These are phyloP conservation scores for Pseudocercospora vitis DNA, from an alignment of 2,329 filamentous ascomycete species.

Conservation along the genomic window DNA sequence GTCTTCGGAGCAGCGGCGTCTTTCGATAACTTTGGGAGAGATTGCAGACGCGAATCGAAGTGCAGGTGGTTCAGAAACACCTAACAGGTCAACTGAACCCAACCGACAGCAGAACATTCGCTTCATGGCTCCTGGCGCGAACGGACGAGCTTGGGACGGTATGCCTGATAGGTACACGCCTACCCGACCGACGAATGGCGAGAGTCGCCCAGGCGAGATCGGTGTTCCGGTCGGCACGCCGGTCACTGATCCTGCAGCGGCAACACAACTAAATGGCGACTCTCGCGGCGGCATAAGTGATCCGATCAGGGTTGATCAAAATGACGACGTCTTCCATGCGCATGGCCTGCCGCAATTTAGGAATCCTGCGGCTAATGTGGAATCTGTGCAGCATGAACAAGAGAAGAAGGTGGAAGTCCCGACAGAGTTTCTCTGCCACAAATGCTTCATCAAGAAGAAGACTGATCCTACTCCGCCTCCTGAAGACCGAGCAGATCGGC, in stretches of 20 bases:
- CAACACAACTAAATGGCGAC: constrained; percentile 21
- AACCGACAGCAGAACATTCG: constrained; percentile 23
- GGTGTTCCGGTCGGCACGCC: constrained; percentile 12
- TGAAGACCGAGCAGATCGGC: constrained; percentile 29
- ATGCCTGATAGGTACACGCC: constrained; percentile 30
- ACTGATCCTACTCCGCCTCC: constrained; percentile 41
- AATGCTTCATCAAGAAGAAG: constrained; percentile 50
- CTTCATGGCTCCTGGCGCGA: constrained; percentile 34
- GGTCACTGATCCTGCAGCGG: constrained; percentile 11
- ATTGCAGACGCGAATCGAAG: constrained; percentile 25
- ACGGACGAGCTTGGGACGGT: constrained; percentile 34
- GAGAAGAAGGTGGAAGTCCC: constrained; percentile 16
- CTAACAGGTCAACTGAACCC: background rate
- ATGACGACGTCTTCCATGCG: constrained; percentile 30
- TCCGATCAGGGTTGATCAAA: constrained; percentile 15
- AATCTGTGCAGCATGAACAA: constrained; percentile 20
- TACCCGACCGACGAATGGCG: constrained; percentile 13
- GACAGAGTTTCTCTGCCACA: constrained; percentile 47
- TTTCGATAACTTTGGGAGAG: constrained; percentile 32
- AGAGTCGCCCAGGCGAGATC: constrained; percentile 16
- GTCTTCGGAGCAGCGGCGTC: constrained; percentile 10
- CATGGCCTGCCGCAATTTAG: constrained; percentile 30
- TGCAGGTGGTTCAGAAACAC: constrained; percentile 4
- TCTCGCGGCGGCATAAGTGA: constrained; percentile 15
- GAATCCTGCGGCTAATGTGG: constrained; percentile 24